Evolutionary conservation across 2,329 filamentous ascomycete species (phyloP).

Genomic region (Cladosporium cucumerinum): DNA sequence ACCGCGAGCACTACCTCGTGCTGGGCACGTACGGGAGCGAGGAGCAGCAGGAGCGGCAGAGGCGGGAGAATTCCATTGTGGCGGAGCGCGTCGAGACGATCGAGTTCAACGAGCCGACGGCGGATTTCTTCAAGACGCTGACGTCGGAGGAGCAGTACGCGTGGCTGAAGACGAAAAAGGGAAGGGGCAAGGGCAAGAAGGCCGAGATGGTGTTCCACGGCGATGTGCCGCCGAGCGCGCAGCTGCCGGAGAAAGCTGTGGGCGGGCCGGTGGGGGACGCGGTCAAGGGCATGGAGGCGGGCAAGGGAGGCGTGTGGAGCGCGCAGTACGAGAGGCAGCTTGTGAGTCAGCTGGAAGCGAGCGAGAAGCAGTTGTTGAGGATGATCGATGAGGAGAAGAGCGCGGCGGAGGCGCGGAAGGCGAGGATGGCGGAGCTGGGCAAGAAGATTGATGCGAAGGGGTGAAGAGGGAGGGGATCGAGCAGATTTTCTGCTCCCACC

Average conservation of each 20-base stretch:
- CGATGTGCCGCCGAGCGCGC: slow-evolving; percentile 61
- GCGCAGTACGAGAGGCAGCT: slow-evolving; percentile 32
- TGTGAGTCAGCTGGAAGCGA: slow-evolving; percentile 50
- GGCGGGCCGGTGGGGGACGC: slow-evolving; percentile 50
- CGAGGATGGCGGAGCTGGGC: slow-evolving; percentile 29
- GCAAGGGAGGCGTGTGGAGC: slow-evolving; percentile 56
- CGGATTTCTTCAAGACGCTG: slow-evolving; percentile 83
- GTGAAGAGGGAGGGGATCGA: not conserved
- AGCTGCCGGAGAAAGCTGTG: slow-evolving; percentile 63
- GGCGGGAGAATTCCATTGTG: slow-evolving; percentile 62
- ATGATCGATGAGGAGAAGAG: slow-evolving; percentile 31
- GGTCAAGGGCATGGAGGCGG: slow-evolving; percentile 60
- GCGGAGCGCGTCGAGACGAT: slow-evolving; percentile 89
- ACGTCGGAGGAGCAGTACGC: slow-evolving; percentile 66
- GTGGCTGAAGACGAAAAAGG: slow-evolving; percentile 54
- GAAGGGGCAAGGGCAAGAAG: slow-evolving; percentile 52
- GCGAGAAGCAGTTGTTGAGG: slow-evolving; percentile 57
- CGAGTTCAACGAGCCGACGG: slow-evolving; percentile 94
- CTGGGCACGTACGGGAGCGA: slow-evolving; percentile 83
- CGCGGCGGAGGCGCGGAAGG: slow-evolving; percentile 29
- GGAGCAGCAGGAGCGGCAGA: slow-evolving; percentile 67
- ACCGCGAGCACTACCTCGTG: slow-evolving; percentile 88
- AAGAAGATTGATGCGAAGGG: slow-evolving; percentile 22
- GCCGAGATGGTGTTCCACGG: slow-evolving; percentile 53
- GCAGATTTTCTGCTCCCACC: not conserved